Conservation (phyloP, 306 rosid species). For the Quercus variabilis region DNA sequence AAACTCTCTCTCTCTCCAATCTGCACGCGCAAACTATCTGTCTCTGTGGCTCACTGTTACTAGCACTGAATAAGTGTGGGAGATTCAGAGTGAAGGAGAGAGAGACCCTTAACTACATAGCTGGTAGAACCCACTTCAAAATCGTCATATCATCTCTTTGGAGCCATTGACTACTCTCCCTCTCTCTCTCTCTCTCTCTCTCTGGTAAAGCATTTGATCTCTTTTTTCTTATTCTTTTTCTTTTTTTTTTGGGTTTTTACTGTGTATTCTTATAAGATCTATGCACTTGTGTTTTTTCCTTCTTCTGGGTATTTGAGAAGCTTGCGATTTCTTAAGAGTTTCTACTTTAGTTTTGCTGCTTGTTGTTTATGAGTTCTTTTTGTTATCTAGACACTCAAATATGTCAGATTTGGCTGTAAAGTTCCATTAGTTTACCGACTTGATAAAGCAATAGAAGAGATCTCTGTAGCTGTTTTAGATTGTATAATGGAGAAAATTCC, state of each 20-base stretch:
- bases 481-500: not conserved
- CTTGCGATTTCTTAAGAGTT: not conserved
- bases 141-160: not conserved
- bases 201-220: not conserved
- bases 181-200: not conserved
- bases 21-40: not conserved
- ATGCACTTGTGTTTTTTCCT: not conserved
- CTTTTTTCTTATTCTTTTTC: not conserved
- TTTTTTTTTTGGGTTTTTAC: not conserved
- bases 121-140: not conserved
- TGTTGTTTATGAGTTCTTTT: not conserved
- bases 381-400: not conserved
- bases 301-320: not conserved
- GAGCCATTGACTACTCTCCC: not conserved
- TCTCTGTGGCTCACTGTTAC: not conserved
- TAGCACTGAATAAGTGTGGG: not conserved
- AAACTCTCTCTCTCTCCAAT: too few species aligned
- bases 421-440: conserved; percentile 19
- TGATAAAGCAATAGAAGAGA: conserved; percentile 2
- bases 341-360: not conserved
- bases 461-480: not conserved
- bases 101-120: conserved; percentile 7
- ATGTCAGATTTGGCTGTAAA: conserved; percentile 10
- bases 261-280: not conserved
- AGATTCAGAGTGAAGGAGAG: not conserved